Evolutionary conservation across 2,329 filamentous ascomycete genomes (phyloP).

Genomic region (Scolecobasidium constrictum): DNA sequence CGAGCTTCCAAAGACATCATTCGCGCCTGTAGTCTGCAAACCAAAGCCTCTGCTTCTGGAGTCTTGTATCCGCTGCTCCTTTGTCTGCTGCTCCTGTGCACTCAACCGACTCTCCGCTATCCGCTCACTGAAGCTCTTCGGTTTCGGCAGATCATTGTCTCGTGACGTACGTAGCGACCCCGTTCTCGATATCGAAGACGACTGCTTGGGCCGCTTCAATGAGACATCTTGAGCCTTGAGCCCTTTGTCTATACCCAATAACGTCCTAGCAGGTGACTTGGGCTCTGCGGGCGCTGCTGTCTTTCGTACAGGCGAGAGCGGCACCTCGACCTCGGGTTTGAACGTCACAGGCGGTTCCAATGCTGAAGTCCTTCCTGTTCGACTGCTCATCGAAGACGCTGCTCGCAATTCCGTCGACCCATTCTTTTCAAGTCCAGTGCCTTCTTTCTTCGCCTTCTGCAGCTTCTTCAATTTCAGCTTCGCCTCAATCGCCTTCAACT

Average conservation of each 20-base stretch:
- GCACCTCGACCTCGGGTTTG: constrained; percentile 52
- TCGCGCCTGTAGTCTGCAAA: constrained; percentile 10
- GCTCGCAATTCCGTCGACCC: neutral
- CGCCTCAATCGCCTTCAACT: constrained; percentile 81
- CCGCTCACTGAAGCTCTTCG: constrained; percentile 71
- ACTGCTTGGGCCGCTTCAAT: constrained; percentile 40
- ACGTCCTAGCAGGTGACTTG: constrained; percentile 66
- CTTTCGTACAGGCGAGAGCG: constrained; percentile 55
- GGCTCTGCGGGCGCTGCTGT: constrained; percentile 39
- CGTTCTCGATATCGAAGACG: neutral
- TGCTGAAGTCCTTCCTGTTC: constrained; percentile 12
- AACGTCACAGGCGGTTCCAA: constrained; percentile 12
- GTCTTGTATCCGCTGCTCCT: constrained; percentile 31
- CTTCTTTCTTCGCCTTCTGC: constrained; percentile 42
- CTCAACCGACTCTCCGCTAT: constrained; percentile 54
- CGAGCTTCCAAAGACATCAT: constrained; percentile 2
- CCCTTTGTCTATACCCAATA: constrained; percentile 85
- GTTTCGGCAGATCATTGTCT: constrained; percentile 6
- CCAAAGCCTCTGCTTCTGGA: constrained; percentile 31
- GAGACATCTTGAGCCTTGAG: constrained; percentile 72
- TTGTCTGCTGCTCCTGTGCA: constrained; percentile 32
- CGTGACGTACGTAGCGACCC: neutral
- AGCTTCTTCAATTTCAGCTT: constrained; percentile 79
- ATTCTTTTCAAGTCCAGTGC: constrained; percentile 17
- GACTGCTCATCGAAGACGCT: constrained; percentile 12